Percentiles rank a stretch among this genome's conserved stretches.
These are phyloP conservation scores for Pneumocystis murina DNA, from an alignment of 1,139 yeast species.

Conservation along the genomic window DNA sequence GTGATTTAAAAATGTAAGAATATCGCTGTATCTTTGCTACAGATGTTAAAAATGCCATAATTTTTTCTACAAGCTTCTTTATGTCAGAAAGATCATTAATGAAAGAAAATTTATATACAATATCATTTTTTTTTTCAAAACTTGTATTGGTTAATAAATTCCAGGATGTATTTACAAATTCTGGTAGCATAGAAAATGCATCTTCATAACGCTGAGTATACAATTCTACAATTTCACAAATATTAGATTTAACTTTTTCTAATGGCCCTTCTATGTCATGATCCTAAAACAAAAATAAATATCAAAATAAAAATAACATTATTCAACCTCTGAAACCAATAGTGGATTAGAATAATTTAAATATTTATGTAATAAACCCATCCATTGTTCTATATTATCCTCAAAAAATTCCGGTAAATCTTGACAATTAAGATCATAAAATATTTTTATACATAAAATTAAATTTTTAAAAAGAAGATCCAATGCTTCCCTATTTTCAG, in stretches of 20 bases:
- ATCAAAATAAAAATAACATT: background rate
- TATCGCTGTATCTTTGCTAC: constrained; percentile 58
- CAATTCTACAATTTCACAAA: constrained; percentile 69
- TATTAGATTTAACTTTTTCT: constrained; percentile 64
- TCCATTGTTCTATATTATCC: constrained; percentile 64
- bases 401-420: constrained; percentile 97
- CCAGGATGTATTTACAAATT: constrained; percentile 78
- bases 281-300: constrained; percentile 16
- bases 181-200: constrained; percentile 60
- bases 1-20: constrained; percentile 47
- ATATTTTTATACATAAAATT: constrained; percentile 58
- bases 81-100: background rate
- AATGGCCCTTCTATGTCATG: constrained; percentile 62
- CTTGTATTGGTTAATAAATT: constrained; percentile 52
- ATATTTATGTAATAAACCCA: constrained; percentile 72
- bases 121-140: constrained; percentile 62
- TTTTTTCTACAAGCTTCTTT: constrained; percentile 47
- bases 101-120: constrained; percentile 19
- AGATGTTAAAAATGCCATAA: constrained; percentile 68
- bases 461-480: constrained; percentile 56
- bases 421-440: constrained; percentile 88
- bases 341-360: constrained; percentile 43
- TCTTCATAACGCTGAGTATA: constrained; percentile 88
- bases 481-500: constrained; percentile 32
- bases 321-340: constrained; percentile 29